A percentile compares a stretch with the other conserved stretches of the same genome.
These are phyloP conservation scores for Jatropha multifida DNA, from an alignment of 441 rosid genomes.

Conservation along the genomic window DNA sequence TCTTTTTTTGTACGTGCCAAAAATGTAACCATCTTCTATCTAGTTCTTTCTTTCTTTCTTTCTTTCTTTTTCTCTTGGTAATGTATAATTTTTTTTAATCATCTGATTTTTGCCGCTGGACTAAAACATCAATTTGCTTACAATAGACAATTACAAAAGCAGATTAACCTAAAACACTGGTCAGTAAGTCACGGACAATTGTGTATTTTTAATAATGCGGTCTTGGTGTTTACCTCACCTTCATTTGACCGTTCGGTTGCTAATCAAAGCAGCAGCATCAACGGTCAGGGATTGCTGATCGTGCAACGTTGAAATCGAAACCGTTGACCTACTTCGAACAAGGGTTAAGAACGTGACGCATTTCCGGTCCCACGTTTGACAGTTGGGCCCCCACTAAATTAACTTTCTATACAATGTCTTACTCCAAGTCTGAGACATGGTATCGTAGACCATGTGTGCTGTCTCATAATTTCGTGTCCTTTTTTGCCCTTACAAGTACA, in stretches of 20 bases:
- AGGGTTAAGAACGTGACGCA: conserved; percentile 4
- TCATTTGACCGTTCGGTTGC: neutral
- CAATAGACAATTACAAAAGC: no score
- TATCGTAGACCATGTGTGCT: conserved; percentile 12
- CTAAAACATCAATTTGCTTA: no score
- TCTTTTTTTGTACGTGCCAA: no score
- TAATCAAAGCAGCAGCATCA: neutral
- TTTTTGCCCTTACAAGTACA: conserved; percentile 8
- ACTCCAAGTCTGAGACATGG: neutral
- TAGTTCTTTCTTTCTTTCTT: no score
- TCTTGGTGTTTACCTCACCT: neutral
- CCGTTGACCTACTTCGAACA: neutral
- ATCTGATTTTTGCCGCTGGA: no score
- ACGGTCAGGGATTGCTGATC: conserved; percentile 7
- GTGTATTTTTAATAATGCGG: neutral
- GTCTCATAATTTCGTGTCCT: neutral
- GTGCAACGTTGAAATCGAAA: neutral
- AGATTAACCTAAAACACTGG: no score
- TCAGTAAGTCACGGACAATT: no score
- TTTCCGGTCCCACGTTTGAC: neutral
- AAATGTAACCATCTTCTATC: no score
- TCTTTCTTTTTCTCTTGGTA: no score
- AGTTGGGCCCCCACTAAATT: neutral
- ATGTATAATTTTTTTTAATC: no score
- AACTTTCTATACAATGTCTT: neutral